Conservation (phyloP, 345 rosid species). For the Adansonia digitata region DNA sequence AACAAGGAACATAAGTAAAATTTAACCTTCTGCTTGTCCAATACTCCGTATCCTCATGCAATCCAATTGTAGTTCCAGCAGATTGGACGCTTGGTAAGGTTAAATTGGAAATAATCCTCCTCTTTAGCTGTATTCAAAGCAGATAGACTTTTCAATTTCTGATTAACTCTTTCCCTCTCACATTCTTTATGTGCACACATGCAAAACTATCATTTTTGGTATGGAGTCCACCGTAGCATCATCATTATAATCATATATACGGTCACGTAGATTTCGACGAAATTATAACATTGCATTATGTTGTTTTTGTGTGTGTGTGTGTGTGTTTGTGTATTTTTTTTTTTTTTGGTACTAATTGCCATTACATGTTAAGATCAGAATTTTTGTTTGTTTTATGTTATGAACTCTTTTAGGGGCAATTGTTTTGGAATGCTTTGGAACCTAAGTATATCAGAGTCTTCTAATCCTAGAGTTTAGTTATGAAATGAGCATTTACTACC, state of each 20-base stretch:
- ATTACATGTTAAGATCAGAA: background rate
- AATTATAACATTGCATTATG: background rate
- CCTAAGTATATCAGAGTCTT: no score
- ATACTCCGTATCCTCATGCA: background rate
- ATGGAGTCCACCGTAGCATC: background rate
- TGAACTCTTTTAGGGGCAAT: no score
- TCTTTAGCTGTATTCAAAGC: background rate
- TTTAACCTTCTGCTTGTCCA: background rate
- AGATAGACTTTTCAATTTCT: background rate
- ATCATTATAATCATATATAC: background rate
- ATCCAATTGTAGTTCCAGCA: background rate
- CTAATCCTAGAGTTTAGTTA: no score
- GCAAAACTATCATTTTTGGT: background rate
- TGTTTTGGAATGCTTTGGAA: no score
- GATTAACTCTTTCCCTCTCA: background rate
- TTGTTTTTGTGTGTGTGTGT: background rate
- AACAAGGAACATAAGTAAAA: background rate
- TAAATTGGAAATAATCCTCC: background rate
- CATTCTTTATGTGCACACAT: background rate
- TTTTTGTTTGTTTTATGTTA: background rate
- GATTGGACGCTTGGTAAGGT: background rate
- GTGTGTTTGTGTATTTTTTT: no score
- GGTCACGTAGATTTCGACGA: background rate
- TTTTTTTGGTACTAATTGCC: background rate
- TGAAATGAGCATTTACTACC: no score